Conservation (phyloP, 257 asterid genomes). For the Solanum lignicaule region DNA sequence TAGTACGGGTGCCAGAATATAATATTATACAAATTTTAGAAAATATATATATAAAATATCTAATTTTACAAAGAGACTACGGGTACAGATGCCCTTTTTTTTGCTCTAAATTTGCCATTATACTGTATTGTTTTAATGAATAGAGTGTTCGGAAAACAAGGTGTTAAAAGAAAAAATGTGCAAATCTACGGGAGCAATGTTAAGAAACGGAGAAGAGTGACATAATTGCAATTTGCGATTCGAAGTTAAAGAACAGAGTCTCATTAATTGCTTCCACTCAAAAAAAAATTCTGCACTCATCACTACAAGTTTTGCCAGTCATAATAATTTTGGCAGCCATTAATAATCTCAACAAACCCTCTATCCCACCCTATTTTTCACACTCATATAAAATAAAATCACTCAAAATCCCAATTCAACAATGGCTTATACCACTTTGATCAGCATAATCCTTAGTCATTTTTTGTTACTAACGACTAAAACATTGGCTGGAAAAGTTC, state of each 20-base stretch:
- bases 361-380: neutral
- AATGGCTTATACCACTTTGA: neutral
- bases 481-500: conserved; percentile 22
- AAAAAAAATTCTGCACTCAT: no score
- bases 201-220: neutral
- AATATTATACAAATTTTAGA: no score
- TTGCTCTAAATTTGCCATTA: no score
- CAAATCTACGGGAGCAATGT: neutral
- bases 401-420: neutral
- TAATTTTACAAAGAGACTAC: no score
- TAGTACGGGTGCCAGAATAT: no score
- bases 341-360: neutral
- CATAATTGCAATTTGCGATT: neutral
- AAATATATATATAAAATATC: no score
- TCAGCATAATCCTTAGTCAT: neutral
- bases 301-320: neutral
- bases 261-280: no score
- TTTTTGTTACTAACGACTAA: neutral
- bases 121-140: no score
- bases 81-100: no score
- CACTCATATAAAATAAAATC: neutral
- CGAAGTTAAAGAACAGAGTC: neutral
- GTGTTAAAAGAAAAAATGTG: neutral
- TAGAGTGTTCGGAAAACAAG: no score
- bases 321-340: neutral